Evolutionary conservation across 352 stramenopile genomes (phyloP), one percentile per base, ranked within the genome.

Genomic region (Thalassiosira ordinaria): DNA sequence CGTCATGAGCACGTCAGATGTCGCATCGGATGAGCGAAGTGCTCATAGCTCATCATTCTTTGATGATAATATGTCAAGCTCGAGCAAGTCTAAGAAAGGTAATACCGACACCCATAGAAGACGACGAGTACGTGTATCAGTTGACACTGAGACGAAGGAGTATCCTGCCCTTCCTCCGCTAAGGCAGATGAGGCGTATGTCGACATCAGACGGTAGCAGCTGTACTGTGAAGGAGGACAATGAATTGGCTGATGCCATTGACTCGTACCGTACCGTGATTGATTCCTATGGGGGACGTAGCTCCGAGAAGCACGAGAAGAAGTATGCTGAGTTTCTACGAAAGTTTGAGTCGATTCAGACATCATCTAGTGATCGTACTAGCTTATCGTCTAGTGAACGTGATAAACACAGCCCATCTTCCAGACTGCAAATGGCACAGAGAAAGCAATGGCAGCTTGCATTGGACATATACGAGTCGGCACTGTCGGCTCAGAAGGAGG

Each of bases 181-280:
- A 16, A 35, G 67, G 8, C 67, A 76, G 20, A 64, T 44, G 31
- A 67, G 67, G 61, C 55, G 18, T 44, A 53, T 52, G 24, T 27
- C 41, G 2, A 62, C 51, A 13, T 31, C 14, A n/a, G 64, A 74
- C 18, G 53, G 64, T 16, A 66, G 41, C 20, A 55, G 18, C 20
- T 49, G 33, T 31, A 64, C 29, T 46, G 31, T 63, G 33, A 78
- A 70, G 29, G 73, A 81, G 37, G 75, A 80, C 8, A 85, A 79
- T 67, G 84, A 91, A 44, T 46, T 89, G 6, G 69, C 44, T n/a
- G 79, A 90, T 68, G 87, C 87, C 44, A 65, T 92, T 9, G 84
- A 89, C 33, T 76, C 77, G 13, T 92, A 90, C 59, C 65, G 69
- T 33, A 69, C 47, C 37, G 47, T 88, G 11, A 74, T 92, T 4